Evolutionary conservation across 169 alveolate genomes (phyloP).

Genomic region (Eimeria sp.): DNA sequence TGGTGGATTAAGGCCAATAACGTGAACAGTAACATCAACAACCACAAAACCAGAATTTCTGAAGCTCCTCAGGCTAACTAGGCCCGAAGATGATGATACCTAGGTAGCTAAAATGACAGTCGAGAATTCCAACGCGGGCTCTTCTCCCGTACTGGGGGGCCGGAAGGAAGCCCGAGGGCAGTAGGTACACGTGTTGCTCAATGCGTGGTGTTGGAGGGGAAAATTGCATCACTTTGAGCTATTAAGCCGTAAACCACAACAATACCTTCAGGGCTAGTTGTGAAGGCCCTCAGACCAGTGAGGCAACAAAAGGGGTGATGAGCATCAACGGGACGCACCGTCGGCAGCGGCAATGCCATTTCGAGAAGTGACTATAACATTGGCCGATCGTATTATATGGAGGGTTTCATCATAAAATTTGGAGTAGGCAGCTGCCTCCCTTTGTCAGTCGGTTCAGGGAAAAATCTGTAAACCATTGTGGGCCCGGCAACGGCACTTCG

Average conservation of each 20-base stretch:
- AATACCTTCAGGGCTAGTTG: not conserved
- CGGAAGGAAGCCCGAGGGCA: not conserved
- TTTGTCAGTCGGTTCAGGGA: not conserved
- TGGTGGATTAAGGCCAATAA: slow-evolving; percentile 17
- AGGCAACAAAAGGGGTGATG: not conserved
- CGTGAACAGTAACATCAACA: not conserved
- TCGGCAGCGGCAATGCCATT: not conserved
- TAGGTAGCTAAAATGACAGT: not conserved
- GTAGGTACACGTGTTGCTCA: not conserved
- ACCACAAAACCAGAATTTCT: not conserved
- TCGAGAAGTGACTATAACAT: not conserved
- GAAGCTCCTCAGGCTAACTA: not conserved
- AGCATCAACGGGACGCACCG: not conserved
- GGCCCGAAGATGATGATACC: not conserved
- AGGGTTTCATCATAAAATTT: not conserved
- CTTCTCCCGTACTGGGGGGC: not conserved
- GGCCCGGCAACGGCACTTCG: not conserved
- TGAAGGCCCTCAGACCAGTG: not conserved
- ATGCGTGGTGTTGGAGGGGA: not conserved
- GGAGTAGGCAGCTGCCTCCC: not conserved
- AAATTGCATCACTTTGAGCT: not conserved
- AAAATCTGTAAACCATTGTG: not conserved
- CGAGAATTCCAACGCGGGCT: not conserved
- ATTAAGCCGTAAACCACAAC: not conserved
- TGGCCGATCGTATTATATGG: not conserved